Base-by-base conservation (phyloP, 495 filamentous ascomycete species). In the Xylaria cubensis region DNA sequence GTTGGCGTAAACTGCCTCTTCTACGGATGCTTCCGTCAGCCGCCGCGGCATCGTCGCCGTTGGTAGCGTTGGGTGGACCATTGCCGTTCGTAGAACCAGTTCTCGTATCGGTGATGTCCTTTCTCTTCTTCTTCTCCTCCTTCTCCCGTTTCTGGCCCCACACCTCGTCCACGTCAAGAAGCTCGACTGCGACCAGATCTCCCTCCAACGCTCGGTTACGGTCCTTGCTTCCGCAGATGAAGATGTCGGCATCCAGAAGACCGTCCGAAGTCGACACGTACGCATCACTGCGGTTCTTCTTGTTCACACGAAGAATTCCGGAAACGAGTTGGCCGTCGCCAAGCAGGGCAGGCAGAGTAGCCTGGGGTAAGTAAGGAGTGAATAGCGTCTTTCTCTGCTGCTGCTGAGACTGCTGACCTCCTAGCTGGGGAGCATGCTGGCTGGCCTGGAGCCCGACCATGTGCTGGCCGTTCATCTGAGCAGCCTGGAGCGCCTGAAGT, bases 51-150 rank as follows among this genome's bases (percentile, higher is more conserved):
- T 92, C 92, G 68, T 89, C 87, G 59, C 86, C 86, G 78, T 91
- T 90, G 48, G 85, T 91, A 67, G 26, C 26, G 46, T 86, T 84
- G 71, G 90, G 85, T 79, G 93, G 89, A 79, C 90, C 86, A 78
- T 90, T 90, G 53, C 92, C 90, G 75, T 90, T 92, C 41, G 85
- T 92, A 71, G 91, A 91, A 55, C 90, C 88, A 44, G 90, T 90
- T 68, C 96, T 90, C 59, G 94, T 93, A 77, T 98, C 96, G 29
- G 94, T 97, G 71, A 97, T 96, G 77, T 99, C 96, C 86, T 99
- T 99, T 80, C 96, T 92, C 85, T 98, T 98, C 90, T 99, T 99
- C 86, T 99, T 99, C 77, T 99, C 96, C 80, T 99, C 96, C 79
- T 99, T 99, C 80, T 99, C 96, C 29, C 93, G 92, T 86, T 99